These are phyloP conservation scores for Sanghuangporus baumii DNA, from an alignment of 1,284 basidiomycete genomes.

Conservation along the genomic window DNA sequence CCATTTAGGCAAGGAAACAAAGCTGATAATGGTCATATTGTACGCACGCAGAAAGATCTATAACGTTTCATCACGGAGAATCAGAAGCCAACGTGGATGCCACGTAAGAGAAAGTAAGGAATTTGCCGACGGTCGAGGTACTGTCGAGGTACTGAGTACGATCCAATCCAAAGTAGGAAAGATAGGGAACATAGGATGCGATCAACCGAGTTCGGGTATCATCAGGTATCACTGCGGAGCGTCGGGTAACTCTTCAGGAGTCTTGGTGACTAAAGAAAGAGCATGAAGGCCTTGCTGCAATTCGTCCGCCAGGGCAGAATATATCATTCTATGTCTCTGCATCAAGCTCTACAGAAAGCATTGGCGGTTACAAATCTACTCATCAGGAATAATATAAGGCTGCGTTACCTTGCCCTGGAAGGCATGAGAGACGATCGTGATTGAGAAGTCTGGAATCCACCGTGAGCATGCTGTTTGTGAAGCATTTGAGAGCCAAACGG, in stretches of 20 bases:
- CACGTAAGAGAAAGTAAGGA: not conserved
- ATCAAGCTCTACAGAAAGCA: constrained; percentile 50
- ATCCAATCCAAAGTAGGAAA: not conserved
- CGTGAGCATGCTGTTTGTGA: not conserved
- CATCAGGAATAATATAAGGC: not conserved
- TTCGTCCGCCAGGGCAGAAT: constrained; percentile 63
- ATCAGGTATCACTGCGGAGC: not conserved
- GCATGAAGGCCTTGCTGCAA: constrained; percentile 66
- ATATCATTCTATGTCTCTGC: constrained; percentile 74
- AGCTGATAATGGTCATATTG: not conserved
- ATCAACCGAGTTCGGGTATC: constrained; percentile 3
- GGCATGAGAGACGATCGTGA: constrained; percentile 61
- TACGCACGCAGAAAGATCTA: not conserved
- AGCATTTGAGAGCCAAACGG: constrained; percentile 25
- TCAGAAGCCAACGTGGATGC: not conserved
- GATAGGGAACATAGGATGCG: not conserved
- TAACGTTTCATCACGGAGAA: constrained; percentile 5
- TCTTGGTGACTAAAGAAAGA: constrained; percentile 69
- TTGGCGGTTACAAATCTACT: not conserved
- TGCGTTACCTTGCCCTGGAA: constrained; percentile 64
- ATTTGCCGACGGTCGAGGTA: not conserved
- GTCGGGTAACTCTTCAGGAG: constrained; percentile 32
- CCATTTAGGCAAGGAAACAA: no score
- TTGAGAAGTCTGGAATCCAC: constrained; percentile 56
- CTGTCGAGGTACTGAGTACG: not conserved